Evolutionary conservation across 306 rosid species (phyloP), one percentile per base, ranked within the genome.

Genomic region (Begonia loranthoides): DNA sequence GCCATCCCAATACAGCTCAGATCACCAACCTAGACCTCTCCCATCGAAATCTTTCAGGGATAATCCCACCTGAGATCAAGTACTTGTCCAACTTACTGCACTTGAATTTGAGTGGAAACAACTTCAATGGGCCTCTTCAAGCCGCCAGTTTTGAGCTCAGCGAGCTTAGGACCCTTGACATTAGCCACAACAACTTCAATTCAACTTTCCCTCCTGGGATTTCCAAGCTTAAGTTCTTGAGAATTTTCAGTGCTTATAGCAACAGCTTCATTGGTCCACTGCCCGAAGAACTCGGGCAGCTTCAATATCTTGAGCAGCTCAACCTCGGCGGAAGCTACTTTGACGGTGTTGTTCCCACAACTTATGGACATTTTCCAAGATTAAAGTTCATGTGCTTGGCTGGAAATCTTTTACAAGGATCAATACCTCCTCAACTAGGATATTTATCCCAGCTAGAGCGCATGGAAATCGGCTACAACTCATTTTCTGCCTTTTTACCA

Each of bases 321-420:
- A 82, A 80, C 75, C 94, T 90, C 36, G 90, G 94, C 1, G 99
- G 99, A 40, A 90, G 99, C 77, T 86, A 90, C 79, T 90, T 90
- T 76, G 56, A 17, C 4, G 88, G 68, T 17, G 47, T 16, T 6
- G 76, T 90, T 55, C 99, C 99, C 4, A 44, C 62, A 44, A 51
- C 56, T 6, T 90, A 90, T 38, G 92, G 95, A 49, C 67, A 59
- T 14, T 57, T 90, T 41, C 68, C 74, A 0, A 68, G 80, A 60
- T 60, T 90, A 55, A 78, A 69, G 68, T 41, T 65, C 16, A 70
- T 90, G 10, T 6, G 74, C 54, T 61, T 90, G 44, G 87, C 87
- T 12, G 99, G 99, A 28, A 90, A 90, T 51, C 15, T 12, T 49
- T 77, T 90, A 22, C 74, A 64, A 3, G 99, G 99, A 49, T 21